Conservation (phyloP, 257 asterid species). For the Solanum rostratum region DNA sequence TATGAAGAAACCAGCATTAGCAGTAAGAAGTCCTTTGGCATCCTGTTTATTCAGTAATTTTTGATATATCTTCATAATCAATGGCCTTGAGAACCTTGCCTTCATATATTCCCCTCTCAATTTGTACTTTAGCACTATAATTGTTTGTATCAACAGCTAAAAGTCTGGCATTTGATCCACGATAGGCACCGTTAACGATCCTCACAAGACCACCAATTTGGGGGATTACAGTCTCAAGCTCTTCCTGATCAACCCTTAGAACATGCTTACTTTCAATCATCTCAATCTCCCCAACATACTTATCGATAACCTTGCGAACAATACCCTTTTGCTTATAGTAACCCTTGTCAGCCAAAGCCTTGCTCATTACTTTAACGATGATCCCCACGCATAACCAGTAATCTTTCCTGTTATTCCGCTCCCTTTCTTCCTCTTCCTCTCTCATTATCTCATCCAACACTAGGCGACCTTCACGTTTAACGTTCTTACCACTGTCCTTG, state of each 20-base stretch:
- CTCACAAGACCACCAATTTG: slow-evolving; percentile 87
- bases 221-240: slow-evolving; percentile 91
- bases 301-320: slow-evolving; percentile 65
- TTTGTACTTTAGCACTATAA: slow-evolving; percentile 70
- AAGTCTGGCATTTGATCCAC: slow-evolving; percentile 66
- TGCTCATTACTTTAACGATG: slow-evolving; percentile 83
- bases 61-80: slow-evolving; percentile 87
- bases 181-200: slow-evolving; percentile 87
- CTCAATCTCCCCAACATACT: slow-evolving; percentile 82
- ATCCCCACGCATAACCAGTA: slow-evolving; percentile 88
- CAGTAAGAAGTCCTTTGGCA: background rate
- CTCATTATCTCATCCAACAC: slow-evolving; percentile 72
- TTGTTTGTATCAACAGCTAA: slow-evolving; percentile 48
- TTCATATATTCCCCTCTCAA: slow-evolving; percentile 84
- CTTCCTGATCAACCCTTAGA: slow-evolving; percentile 82
- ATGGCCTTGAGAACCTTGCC: slow-evolving; percentile 77
- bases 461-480: slow-evolving; percentile 20
- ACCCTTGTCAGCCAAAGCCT: slow-evolving; percentile 68
- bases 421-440: slow-evolving; percentile 81
- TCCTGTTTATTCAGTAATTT: slow-evolving; percentile 21
- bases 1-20: background rate
- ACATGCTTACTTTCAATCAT: slow-evolving; percentile 88
- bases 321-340: slow-evolving; percentile 88
- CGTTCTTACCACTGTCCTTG: slow-evolving; percentile 12
- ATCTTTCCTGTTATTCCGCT: slow-evolving; percentile 76